Base-by-base conservation (phyloP, 345 rosid species). In the Rhizophora apiculata region DNA sequence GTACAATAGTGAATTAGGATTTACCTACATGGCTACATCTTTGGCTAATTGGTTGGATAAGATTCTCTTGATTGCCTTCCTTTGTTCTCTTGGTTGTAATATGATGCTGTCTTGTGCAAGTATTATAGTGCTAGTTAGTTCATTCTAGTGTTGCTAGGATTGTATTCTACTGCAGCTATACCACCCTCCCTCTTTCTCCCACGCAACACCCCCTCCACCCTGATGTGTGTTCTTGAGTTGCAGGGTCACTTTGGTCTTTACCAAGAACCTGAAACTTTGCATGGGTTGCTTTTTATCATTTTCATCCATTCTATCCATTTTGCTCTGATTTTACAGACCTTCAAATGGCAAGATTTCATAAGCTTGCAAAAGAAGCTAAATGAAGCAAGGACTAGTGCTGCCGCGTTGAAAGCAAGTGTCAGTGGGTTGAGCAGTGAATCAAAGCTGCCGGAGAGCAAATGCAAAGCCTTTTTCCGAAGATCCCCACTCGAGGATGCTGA, bases 291-390 rank as follows among this genome's bases (percentile, higher is more conserved):
- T 11, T n/a, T 30, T 18, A 18, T 48, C n/a, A 19, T 21, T 63
- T 62, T 58, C 27, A 31, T 49, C 26, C 11, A 3, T 24, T 30
- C 31, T 27, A 24, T 24, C 60, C 60, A 56, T 24, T 21, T 56
- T 8, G 2, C 13, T 27, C 30, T 48, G 70, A 46, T 71, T 74
- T 24, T 61, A 55, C 84, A 94, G 96, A 88, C 90, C 21, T 87
- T 91, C 81, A 94, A 91, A 82, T 94, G 97, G 98, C 84, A 93
- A 81, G 98, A 94, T 63, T 87, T 89, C 78, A 19, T 86, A 72
- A 82, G 75, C 80, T 89, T 89, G 92, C 85, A 82, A 85, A 87
- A 76, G 88, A 89, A 85, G 82, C 60, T 94, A 70, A 85, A 73
- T 29, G 97, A 91, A 84, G 96, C 93, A 71, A 87, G 79, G 73